Percentiles rank a stretch among this genome's conserved stretches.
phyloP scores from a whole-genome alignment of 768 basidiomycete species.

The Tephrocybe sp. region DNA sequence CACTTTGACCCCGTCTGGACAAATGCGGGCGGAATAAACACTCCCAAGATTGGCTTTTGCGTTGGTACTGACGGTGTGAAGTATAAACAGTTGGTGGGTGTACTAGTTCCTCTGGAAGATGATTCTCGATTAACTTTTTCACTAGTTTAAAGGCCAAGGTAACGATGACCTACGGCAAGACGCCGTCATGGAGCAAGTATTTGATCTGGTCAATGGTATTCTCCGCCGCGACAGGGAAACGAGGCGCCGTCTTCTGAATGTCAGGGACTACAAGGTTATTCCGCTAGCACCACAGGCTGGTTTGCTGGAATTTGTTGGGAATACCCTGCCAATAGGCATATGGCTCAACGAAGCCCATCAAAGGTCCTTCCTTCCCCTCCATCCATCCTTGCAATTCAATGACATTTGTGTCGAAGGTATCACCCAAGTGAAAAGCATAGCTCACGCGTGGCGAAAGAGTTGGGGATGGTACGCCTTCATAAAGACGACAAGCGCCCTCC shows the following conservation, averaged over 20 bases:
- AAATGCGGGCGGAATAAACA: constrained; percentile 75
- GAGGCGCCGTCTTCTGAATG: constrained; percentile 63
- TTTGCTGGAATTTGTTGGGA: constrained; percentile 85
- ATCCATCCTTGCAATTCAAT: not conserved
- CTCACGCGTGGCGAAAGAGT: no score
- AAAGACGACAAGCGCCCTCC: not conserved
- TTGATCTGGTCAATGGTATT: constrained; percentile 82
- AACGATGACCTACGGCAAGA: constrained; percentile 95
- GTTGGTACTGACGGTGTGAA: constrained; percentile 60
- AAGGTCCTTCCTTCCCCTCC: constrained; percentile 39
- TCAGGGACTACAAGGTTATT: constrained; percentile 88
- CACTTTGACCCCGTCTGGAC: constrained; percentile 58
- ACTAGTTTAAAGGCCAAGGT: constrained; percentile 88
- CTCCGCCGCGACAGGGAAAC: constrained; percentile 77
- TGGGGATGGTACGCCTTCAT: no score
- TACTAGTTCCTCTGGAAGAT: not conserved
- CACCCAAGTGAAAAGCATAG: constrained; percentile 52
- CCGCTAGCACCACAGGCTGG: constrained; percentile 82
- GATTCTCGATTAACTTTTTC: not conserved
- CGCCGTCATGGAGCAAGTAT: constrained; percentile 99
- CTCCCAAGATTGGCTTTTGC: constrained; percentile 80
- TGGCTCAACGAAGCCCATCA: constrained; percentile 70
- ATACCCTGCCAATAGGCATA: constrained; percentile 61
- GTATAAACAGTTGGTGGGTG: constrained; percentile 71
- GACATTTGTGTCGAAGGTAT: constrained; percentile 48